Conservation (phyloP, 2,329 filamentous ascomycete genomes). For the Arthrobotrys pseudoclavata region DNA sequence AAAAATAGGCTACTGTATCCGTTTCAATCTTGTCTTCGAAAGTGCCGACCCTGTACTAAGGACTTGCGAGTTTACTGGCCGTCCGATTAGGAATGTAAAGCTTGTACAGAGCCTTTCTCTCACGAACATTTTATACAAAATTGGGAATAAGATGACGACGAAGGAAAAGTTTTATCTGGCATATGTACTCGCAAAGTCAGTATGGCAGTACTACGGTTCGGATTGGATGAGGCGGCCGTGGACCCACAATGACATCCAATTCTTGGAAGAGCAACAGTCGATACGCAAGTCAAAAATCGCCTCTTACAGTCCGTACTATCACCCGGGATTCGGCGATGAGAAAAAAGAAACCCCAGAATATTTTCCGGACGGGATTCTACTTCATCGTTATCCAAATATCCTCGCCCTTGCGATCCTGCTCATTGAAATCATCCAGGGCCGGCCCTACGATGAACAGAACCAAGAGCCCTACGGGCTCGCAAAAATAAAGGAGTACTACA, state of each 20-base stretch:
- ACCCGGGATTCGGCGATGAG: conserved; percentile 28
- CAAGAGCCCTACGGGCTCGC: conserved; percentile 18
- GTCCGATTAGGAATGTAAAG: conserved; percentile 21
- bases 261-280: conserved; percentile 38
- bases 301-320: conserved; percentile 43
- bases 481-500: conserved; percentile 42
- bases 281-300: conserved; percentile 1
- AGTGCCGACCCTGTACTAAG: conserved; percentile 33
- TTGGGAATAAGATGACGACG: conserved; percentile 39
- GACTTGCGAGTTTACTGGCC: not conserved
- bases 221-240: conserved; percentile 57
- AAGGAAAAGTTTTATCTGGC: conserved; percentile 45
- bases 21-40: conserved; percentile 43
- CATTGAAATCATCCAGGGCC: conserved; percentile 44
- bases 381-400: conserved; percentile 49
- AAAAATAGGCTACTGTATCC: conserved; percentile 36
- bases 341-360: conserved; percentile 12
- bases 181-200: conserved; percentile 46
- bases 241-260: conserved; percentile 56
- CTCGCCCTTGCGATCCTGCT: conserved; percentile 45
- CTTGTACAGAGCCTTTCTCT: conserved; percentile 25
- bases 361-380: conserved; percentile 32
- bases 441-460: conserved; percentile 22
- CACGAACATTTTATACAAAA: conserved; percentile 27
- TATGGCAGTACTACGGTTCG: conserved; percentile 57